Base-by-base conservation (phyloP, 148 eudicot species). In the Arbutus unedo region DNA sequence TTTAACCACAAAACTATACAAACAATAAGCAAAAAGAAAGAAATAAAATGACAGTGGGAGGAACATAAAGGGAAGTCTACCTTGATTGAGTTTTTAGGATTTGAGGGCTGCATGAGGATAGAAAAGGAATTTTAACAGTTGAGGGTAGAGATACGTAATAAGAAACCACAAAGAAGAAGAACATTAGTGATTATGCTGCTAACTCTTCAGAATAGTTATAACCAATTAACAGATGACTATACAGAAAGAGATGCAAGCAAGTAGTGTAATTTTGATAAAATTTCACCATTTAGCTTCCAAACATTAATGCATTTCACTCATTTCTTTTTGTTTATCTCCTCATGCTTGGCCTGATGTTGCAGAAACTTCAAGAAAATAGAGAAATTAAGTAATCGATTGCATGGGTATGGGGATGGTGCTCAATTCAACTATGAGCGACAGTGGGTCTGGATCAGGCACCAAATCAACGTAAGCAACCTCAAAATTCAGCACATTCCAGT, bases 51-150 rank as follows among this genome's bases (percentile, higher is more conserved):
- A 55, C 16, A 53, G 54, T 7, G 0, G 19, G 4, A 1, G 23
- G 5, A 14, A 23, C 14, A 54, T 8, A 23, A 64, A 49, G 51
- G 51, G 19, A 62, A 60, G 0, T 13, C 16, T 47, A 79, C 82
- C 82, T 66, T 25, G 44, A 18, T 14, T 49, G 59, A 23, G 13
- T 41, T 11, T 56, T 38, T 47, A 77, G 80, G 49, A 16, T 38
- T 41, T 31, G 80, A 77, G 55, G 45, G 49, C 80, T 77, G 64
- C 66, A 77, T 18, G 11, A 77, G 51, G 6, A 75, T 75, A 23
- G 15, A 56, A 47, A 77, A 77, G 41, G 43, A 15, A 53, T 76
- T 31, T 31, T 53, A 53, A 51, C 15, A 53, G 10, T 6, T 21
- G 70, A 64, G 15, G 15, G 70, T 13, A 16, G 43, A 60, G 9